Evolutionary conservation across 108 stramenopile genomes (phyloP).

Genomic region (Skeletonema costatum): DNA sequence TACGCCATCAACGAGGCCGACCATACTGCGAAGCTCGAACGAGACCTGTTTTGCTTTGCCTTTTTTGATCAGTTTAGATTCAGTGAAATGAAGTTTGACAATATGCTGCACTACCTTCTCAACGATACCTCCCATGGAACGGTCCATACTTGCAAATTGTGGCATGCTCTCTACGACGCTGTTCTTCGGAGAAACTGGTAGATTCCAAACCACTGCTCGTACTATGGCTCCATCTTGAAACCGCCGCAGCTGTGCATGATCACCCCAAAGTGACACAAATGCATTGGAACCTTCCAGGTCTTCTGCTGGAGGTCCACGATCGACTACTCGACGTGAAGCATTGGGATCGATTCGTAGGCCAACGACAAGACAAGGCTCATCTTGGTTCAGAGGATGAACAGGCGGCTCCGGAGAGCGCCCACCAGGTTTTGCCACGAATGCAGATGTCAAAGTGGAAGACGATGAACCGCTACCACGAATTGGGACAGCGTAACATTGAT

Average conservation of each 20-base stretch:
- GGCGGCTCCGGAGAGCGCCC: conserved; percentile 13
- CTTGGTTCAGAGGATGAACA: conserved; percentile 32
- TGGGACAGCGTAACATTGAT: conserved; percentile 37
- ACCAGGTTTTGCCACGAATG: conserved; percentile 11
- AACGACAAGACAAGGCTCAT: conserved; percentile 38
- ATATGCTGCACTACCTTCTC: conserved; percentile 75
- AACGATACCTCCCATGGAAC: conserved; percentile 74
- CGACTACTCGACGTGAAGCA: conserved; percentile 70
- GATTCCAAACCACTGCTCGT: conserved; percentile 87
- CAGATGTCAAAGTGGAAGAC: neutral
- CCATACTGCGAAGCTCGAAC: conserved; percentile 64
- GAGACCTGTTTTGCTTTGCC: conserved; percentile 14
- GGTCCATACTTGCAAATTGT: conserved; percentile 52
- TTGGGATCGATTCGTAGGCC: conserved; percentile 73
- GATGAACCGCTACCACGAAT: conserved; percentile 28
- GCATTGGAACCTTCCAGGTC: conserved; percentile 48
- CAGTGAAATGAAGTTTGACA: conserved; percentile 58
- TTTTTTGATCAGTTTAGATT: conserved; percentile 10
- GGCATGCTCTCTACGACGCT: conserved; percentile 2
- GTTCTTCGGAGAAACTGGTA: conserved; percentile 11
- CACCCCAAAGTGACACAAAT: conserved; percentile 82
- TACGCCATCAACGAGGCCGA: conserved; percentile 67
- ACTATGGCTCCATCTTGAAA: conserved; percentile 93
- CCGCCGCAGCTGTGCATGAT: conserved; percentile 70
- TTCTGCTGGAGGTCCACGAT: conserved; percentile 85